Evolutionary conservation across 495 filamentous ascomycete species (phyloP).

Genomic region (Clavariopsis aquatica): DNA sequence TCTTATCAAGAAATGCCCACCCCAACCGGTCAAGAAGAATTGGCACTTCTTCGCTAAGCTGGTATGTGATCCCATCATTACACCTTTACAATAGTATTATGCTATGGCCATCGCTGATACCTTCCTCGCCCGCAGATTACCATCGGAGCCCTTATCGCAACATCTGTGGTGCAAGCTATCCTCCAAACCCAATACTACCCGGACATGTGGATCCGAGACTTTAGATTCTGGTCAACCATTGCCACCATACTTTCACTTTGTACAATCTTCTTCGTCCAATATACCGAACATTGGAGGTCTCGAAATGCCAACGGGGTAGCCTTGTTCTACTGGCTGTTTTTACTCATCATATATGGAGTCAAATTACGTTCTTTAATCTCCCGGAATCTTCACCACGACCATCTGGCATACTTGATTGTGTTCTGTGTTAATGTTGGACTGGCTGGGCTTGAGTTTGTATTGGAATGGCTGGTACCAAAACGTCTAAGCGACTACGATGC

Average conservation of each 20-base stretch:
- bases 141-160: slow-evolving; percentile 66
- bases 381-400: slow-evolving; percentile 65
- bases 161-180: slow-evolving; percentile 69
- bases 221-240: slow-evolving; percentile 87
- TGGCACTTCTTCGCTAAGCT: slow-evolving; percentile 96
- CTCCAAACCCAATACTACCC: slow-evolving; percentile 74
- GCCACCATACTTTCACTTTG: slow-evolving; percentile 73
- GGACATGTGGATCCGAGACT: slow-evolving; percentile 74
- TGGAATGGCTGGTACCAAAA: slow-evolving; percentile 94
- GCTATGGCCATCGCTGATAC: slow-evolving; percentile 2
- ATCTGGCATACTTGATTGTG: slow-evolving; percentile 73
- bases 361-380: slow-evolving; percentile 87
- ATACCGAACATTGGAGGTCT: slow-evolving; percentile 85
- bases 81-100: not conserved
- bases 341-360: slow-evolving; percentile 75
- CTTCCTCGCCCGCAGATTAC: slow-evolving; percentile 56
- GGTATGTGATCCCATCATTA: slow-evolving; percentile 51
- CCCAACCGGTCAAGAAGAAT: slow-evolving; percentile 71
- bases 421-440: slow-evolving; percentile 76
- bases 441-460: slow-evolving; percentile 69
- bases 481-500: slow-evolving; percentile 79
- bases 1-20: slow-evolving; percentile 65
- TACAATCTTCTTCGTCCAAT: slow-evolving; percentile 84
- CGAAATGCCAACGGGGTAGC: slow-evolving; percentile 90
- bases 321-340: slow-evolving; percentile 93